A percentile compares a stretch with the other conserved stretches of the same genome.
These are phyloP conservation scores for Phaeomoniella chlamydospora DNA, from an alignment of 2,329 filamentous ascomycete genomes.

Conservation along the genomic window DNA sequence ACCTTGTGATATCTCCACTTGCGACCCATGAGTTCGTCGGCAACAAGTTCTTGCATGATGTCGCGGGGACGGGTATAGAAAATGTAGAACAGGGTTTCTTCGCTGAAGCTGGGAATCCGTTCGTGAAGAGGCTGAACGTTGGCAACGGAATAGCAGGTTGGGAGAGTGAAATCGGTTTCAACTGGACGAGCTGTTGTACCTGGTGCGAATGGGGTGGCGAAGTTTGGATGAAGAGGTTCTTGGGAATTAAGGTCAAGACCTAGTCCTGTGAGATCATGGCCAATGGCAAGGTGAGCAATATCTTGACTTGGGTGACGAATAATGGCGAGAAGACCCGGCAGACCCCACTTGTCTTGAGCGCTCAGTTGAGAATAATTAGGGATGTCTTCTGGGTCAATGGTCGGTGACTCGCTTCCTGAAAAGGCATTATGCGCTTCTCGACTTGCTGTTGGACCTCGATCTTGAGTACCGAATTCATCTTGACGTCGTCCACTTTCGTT, in stretches of 20 bases:
- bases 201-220: constrained; percentile 47
- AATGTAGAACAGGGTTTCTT: constrained; percentile 55
- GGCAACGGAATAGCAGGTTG: constrained; percentile 49
- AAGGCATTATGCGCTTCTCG: constrained; percentile 15
- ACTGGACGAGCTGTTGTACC: constrained; percentile 34
- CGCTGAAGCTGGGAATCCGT: constrained; percentile 43
- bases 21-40: constrained; percentile 42
- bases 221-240: constrained; percentile 48
- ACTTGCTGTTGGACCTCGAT: constrained; percentile 11
- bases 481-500: constrained; percentile 8
- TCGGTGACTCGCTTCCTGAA: constrained; percentile 13
- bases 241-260: constrained; percentile 46
- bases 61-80: constrained; percentile 56
- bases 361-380: constrained; percentile 40
- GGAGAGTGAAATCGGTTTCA: constrained; percentile 49
- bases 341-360: constrained; percentile 42
- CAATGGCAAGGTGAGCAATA: constrained; percentile 20
- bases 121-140: constrained; percentile 49
- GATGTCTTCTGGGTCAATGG: constrained; percentile 19
- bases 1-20: constrained; percentile 39
- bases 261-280: constrained; percentile 48
- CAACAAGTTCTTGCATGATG: constrained; percentile 51
- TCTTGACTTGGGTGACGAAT: constrained; percentile 40
- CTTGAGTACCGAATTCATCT: constrained; percentile 17
- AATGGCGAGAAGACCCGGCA: constrained; percentile 42